These are phyloP conservation scores for Carex kokanica DNA, from an alignment of 176 grass and related monocot species.

Conservation along the genomic window DNA sequence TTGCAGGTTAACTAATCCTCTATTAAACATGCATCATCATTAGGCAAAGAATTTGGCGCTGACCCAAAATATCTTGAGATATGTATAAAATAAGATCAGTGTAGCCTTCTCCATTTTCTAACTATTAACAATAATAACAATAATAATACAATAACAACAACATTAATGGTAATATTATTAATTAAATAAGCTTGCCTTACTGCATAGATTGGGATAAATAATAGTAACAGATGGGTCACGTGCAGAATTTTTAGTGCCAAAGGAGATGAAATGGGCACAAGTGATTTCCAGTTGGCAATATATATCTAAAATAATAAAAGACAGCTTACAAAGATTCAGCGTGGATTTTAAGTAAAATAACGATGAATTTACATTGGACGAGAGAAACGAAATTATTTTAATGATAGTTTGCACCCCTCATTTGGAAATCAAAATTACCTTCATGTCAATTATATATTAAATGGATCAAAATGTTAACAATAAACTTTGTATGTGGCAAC, in stretches of 20 bases:
- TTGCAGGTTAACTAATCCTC: neutral
- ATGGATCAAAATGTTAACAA: neutral
- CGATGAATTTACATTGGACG: no score
- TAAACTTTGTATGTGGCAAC: neutral
- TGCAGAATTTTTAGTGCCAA: neutral
- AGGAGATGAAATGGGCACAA: neutral
- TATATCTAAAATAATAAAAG: neutral
- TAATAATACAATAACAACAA: neutral
- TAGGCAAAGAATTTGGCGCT: neutral
- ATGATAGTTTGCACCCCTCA: no score
- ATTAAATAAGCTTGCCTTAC: neutral
- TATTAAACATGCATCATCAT: neutral
- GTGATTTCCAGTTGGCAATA: slow-evolving; percentile 3
- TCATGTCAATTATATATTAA: neutral
- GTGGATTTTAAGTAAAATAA: no score
- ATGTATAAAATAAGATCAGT: neutral
- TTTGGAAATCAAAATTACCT: neutral
- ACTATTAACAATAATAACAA: neutral
- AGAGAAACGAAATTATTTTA: no score
- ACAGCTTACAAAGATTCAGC: neutral
- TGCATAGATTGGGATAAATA: neutral
- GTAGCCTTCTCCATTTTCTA: neutral
- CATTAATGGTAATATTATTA: neutral
- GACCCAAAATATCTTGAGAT: neutral
- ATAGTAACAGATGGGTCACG: neutral